Base-by-base conservation (phyloP, 2,329 filamentous ascomycete species). In the Calonectria hongkongensis region DNA sequence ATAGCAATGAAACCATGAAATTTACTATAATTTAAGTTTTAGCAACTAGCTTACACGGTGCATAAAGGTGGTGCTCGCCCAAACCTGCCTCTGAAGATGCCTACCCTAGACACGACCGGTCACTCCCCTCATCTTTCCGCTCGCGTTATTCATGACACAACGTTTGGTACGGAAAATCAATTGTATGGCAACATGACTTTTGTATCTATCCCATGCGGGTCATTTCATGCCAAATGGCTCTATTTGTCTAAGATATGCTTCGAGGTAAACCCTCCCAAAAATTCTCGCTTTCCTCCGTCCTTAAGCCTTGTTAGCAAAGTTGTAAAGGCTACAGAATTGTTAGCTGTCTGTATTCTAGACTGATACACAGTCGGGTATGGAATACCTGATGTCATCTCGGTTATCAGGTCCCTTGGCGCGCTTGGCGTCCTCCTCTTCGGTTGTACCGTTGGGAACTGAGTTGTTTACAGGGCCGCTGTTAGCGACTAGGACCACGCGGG, bases 351-450 rank as follows among this genome's bases (percentile, higher is more conserved):
- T 3, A 18, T n/a, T 3, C 7, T 2, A n/a, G 3, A 9, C 16
- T 15, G 9, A 21, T 9, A 2, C 30, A 6, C 1, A 2, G 5
- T 16, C 0, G 33, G 47, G 3, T 41, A 18, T n/a, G 18, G 71
- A 65, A 50, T 66, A 74, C 70, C 66, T 74, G 25, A 75, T 71
- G 28, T 73, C 72, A 16, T 75, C 73, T 12, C 45, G 74, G 30
- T 67, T 41, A 4, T 64, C 66, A 4, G 33, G 62, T 7, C 15
- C 15, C 27, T 50, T 58, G 21, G 28, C 60, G 8, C 15, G 45
- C 30, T 39, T 50, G 25, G 15, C 18, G 2, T 48, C 45, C 9
- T 48, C 45, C 9, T 21, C 45, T 9, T 48, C 45, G 6, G 45
- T 4, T 10, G 9, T 13, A 2, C 8, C 45, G 45, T 25, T 25